Conservation (phyloP, 768 basidiomycete species). For the Termitomyces titanicus region DNA sequence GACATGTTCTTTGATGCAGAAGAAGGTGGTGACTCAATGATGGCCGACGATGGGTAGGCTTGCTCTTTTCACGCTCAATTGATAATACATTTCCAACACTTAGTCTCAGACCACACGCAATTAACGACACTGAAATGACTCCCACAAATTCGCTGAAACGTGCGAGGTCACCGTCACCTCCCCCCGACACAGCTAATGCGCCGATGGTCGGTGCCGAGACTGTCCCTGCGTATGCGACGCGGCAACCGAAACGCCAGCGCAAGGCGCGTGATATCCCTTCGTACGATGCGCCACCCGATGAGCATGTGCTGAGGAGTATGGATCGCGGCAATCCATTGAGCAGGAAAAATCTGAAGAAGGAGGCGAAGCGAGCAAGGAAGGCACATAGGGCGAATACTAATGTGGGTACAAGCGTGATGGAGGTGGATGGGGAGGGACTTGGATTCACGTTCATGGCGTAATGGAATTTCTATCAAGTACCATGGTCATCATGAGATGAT, state of each 20-base stretch:
- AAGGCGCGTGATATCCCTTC: slow-evolving; percentile 50
- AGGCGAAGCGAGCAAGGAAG: slow-evolving; percentile 59
- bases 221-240: slow-evolving; percentile 22
- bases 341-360: slow-evolving; percentile 56
- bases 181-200: slow-evolving; percentile 10
- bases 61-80: background rate
- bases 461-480: background rate
- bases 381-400: slow-evolving; percentile 33
- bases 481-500: too few species aligned
- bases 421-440: slow-evolving; percentile 43
- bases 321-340: slow-evolving; percentile 52
- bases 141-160: slow-evolving; percentile 35
- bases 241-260: slow-evolving; percentile 59
- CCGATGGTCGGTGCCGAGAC: slow-evolving; percentile 14
- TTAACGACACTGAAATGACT: slow-evolving; percentile 27
- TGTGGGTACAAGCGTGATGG: slow-evolving; percentile 32
- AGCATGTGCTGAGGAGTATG: slow-evolving; percentile 43
- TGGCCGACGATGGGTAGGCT: slow-evolving; percentile 38
- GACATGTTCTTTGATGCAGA: slow-evolving; percentile 42
- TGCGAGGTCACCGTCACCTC: slow-evolving; percentile 30
- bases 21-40: slow-evolving; percentile 28
- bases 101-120: slow-evolving; percentile 28
- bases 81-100: background rate
- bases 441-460: slow-evolving; percentile 45
- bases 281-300: slow-evolving; percentile 49